Evolutionary conservation across 2,329 filamentous ascomycete genomes (phyloP), one percentile per base, ranked within the genome.

Genomic region (Byssothecium circinans): DNA sequence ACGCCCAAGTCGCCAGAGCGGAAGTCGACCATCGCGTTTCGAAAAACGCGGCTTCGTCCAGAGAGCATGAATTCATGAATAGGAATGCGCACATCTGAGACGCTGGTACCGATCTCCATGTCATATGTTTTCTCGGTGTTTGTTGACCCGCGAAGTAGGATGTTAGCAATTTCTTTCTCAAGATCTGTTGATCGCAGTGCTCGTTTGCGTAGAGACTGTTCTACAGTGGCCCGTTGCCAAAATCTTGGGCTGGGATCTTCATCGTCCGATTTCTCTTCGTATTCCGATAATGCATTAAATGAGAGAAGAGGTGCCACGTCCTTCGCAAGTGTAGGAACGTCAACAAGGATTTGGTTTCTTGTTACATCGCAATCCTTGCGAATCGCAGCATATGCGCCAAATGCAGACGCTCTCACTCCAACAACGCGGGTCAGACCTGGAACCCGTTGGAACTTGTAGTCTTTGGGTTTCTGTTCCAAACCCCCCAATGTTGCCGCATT

Each of bases 361-460:
- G 91, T 89, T 22, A 95, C 84, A 63, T 91, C 85, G 53, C 85
- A 89, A 60, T 96, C 91, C 62, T 87, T 87, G 38, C 94, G 84
- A 37, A 96, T 81, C 2, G 90, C 91, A 27, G 90, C 88, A 74
- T 92, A 97, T 0, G 92, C 89, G 4, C 94, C 94, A 70, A 89
- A 95, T 0, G 87, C 83, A 27, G 94, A 97, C 58, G 91, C 92
- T 56, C 91, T 82, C 7, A 97, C 91, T 3, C 86, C 85, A 25
- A 87, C 81, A 12, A 95, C 89, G 29, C 91, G 85, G 1, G 90
- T 96, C 46, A 99, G 82, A 34, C 88, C 91, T 1, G 94, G 87
- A 8, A 99, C 84, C 47, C 94, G 85, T 61, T 92, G 86, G 58
- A 97, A 99, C 67, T 99, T 99, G 76, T 95, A 96, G 64, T 96